Percentiles rank a stretch among this genome's conserved stretches.
These are phyloP conservation scores for Salvia rosmarinus DNA, from an alignment of 257 asterid species.

Conservation along the genomic window DNA sequence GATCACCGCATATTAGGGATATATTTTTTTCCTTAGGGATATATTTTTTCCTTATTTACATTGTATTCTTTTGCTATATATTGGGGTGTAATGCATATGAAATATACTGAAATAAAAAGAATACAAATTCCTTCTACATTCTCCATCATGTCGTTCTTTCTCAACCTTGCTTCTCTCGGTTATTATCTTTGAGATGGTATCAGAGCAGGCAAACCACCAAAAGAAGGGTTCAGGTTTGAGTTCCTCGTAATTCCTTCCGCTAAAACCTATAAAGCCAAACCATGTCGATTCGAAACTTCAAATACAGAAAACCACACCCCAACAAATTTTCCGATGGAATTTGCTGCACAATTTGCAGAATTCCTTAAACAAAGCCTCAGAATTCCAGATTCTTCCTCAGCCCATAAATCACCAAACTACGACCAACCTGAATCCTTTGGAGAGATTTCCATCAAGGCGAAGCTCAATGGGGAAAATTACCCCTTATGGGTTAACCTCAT, in stretches of 20 bases:
- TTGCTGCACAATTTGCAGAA: background rate
- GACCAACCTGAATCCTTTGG: slow-evolving; percentile 1
- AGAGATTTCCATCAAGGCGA: background rate
- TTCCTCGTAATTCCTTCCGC: background rate
- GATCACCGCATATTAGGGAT: too few species aligned
- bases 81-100: too few species aligned
- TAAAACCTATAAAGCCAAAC: background rate
- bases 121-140: too few species aligned
- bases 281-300: background rate
- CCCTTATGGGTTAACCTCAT: too few species aligned
- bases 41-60: too few species aligned
- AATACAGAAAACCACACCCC: background rate
- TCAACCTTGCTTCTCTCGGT: too few species aligned
- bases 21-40: too few species aligned
- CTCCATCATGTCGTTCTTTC: too few species aligned
- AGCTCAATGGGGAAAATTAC: background rate
- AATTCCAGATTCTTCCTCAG: background rate
- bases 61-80: too few species aligned
- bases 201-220: background rate
- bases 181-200: too few species aligned
- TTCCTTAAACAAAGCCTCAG: background rate
- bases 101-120: too few species aligned
- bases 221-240: background rate
- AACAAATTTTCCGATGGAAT: background rate
- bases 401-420: background rate